Evolutionary conservation across 2,329 filamentous ascomycete genomes (phyloP), one percentile per base, ranked within the genome.

Genomic region (Diaporthe vexans): DNA sequence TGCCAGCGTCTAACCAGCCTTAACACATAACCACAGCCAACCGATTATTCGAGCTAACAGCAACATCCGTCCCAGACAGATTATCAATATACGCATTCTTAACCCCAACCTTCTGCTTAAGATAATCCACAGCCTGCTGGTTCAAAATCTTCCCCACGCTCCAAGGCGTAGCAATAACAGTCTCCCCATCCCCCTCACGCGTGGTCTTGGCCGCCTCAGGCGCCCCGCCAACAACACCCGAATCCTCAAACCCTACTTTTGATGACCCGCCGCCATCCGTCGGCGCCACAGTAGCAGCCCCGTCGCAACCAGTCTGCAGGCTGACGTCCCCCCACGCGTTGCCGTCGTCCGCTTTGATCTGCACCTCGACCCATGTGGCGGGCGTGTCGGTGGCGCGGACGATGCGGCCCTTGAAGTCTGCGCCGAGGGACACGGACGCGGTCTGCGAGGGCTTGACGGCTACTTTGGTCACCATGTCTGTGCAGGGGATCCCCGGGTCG

Each of bases 351-450:
- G 54, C 68, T 63, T 65, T 72, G 56, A 75, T 63, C 73, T 73
- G 73, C 46, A 73, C 57, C 59, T 75, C 73, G 59, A 75, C 73
- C 73, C 73, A 75, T 10, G 73, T 75, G 11, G 71, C 73, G 1
- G 73, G 71, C 15, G 33, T 75, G 35, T 58, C 71, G 4, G 73
- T 75, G 26, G 69, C 67, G 15, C 73, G 71, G n/a, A 72, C 71
- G 40, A 75, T 69, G 48, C 73, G 73, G 33, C 71, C 73, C 26
- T 58, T 70, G 65, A 75, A 75, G 46, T 58, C 59, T 1, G 73
- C 43, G 2, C 56, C 48, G 1, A 75, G 63, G 19, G 48, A 43
- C 21, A 75, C 63, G 11, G 63, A 52, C 10, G 57, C 68, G 15
- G 70, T 73, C 24, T n/a, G 17, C 10, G 40, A 57, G 5, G 73